These are phyloP conservation scores for Podila clonocystis DNA, from an alignment of 192 early-diverging fungal species.

Conservation along the genomic window DNA sequence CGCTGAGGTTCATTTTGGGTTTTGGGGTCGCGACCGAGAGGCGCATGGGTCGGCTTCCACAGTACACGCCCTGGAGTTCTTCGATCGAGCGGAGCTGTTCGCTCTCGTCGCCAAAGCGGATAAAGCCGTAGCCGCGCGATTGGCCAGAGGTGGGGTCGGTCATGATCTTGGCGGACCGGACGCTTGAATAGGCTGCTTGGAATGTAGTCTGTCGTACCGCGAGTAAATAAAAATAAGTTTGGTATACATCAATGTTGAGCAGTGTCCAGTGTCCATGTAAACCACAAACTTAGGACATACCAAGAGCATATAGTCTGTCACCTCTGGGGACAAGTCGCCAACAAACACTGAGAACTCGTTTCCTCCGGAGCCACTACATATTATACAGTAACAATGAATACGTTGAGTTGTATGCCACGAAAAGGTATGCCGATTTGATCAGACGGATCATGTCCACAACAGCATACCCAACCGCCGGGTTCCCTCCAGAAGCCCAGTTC, in stretches of 20 bases:
- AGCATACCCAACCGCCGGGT: slow-evolving; percentile 1
- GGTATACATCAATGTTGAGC: background rate
- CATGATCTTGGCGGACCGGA: slow-evolving; percentile 91
- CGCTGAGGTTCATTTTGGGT: slow-evolving; percentile 55
- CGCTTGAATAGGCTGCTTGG: slow-evolving; percentile 79
- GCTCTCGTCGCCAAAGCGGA: slow-evolving; percentile 87
- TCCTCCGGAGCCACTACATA: slow-evolving; percentile 60
- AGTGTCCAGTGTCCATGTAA: too few relatives aligned
- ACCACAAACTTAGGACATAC: slow-evolving; percentile 53
- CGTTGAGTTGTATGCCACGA: too few relatives aligned
- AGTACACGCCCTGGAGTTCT: slow-evolving; percentile 89
- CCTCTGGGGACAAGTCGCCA: slow-evolving; percentile 92
- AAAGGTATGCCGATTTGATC: too few relatives aligned
- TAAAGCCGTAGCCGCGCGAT: slow-evolving; percentile 94
- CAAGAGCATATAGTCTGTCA: slow-evolving; percentile 84
- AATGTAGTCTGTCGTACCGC: slow-evolving; percentile 69
- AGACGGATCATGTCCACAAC: too few relatives aligned
- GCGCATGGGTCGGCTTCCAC: slow-evolving; percentile 89
- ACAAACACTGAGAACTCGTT: slow-evolving; percentile 97
- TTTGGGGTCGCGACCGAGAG: slow-evolving; percentile 92
- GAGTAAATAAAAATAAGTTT: background rate
- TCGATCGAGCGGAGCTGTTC: slow-evolving; percentile 89
- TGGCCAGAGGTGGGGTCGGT: slow-evolving; percentile 80
- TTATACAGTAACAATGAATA: background rate
- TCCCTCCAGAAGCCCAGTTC: slow-evolving; percentile 95